phyloP scores from a whole-genome alignment of 805 yeast genomes.

The Yarrowia alimentaria region DNA sequence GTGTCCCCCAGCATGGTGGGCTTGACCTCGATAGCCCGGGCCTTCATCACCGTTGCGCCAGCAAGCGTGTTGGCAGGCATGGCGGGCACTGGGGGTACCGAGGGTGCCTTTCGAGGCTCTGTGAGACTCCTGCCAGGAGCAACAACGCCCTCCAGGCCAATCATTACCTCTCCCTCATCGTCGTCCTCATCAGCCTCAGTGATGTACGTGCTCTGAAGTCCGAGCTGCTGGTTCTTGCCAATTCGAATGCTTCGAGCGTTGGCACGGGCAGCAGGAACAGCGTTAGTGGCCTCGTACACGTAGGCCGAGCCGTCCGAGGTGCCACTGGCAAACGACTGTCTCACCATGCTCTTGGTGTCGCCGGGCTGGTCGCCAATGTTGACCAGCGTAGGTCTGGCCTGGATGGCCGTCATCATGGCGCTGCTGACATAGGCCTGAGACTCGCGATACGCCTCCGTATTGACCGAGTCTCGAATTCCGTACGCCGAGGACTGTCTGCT shows the following conservation, averaged over 20 bases:
- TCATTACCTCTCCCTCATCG: too few species aligned
- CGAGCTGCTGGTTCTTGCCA: slow-evolving; percentile 27
- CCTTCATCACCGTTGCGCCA: too few species aligned
- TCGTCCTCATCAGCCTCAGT: slow-evolving; percentile 16
- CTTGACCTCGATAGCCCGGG: too few species aligned
- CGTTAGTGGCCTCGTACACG: slow-evolving; percentile 22
- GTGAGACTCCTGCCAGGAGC: too few species aligned
- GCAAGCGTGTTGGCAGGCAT: too few species aligned
- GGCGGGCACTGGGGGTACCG: too few species aligned
- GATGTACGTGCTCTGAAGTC: slow-evolving; percentile 6
- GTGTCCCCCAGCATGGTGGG: too few species aligned
- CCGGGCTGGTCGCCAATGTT: slow-evolving; percentile 39
- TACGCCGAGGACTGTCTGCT: slow-evolving; percentile 31
- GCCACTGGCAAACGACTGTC: slow-evolving; percentile 12
- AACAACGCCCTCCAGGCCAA: too few species aligned
- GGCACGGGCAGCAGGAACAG: slow-evolving; percentile 31
- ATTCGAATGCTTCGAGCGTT: slow-evolving; percentile 40
- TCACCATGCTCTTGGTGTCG: not conserved
- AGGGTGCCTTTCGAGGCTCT: too few species aligned
- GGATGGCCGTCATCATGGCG: slow-evolving; percentile 65
- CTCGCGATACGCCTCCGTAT: slow-evolving; percentile 44
- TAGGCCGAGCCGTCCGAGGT: slow-evolving; percentile 11
- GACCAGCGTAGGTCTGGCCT: slow-evolving; percentile 72
- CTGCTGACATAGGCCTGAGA: slow-evolving; percentile 48
- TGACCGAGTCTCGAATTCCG: slow-evolving; percentile 41